These are phyloP conservation scores for Neofusicoccum laricinum DNA, from an alignment of 2,329 filamentous ascomycete species.

Conservation along the genomic window DNA sequence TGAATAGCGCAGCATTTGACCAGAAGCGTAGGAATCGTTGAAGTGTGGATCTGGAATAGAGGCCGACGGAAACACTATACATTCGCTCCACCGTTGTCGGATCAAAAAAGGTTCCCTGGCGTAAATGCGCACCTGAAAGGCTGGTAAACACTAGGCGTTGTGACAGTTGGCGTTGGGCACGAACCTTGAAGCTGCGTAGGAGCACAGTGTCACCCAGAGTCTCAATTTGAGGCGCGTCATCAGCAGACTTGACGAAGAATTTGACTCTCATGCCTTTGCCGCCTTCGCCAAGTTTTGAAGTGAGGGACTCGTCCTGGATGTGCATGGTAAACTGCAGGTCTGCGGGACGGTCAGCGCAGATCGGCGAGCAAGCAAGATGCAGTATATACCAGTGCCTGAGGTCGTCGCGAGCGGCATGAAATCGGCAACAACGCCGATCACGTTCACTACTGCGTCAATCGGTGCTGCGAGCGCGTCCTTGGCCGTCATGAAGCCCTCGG, in stretches of 20 bases:
- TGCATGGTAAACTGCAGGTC: constrained; percentile 1
- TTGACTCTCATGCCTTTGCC: not conserved
- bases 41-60: constrained; percentile 27
- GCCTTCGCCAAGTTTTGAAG: not conserved
- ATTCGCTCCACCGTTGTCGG: not conserved
- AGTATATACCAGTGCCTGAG: not conserved
- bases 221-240: constrained; percentile 42
- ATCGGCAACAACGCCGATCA: constrained; percentile 10
- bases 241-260: not conserved
- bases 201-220: constrained; percentile 63
- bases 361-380: too few relatives aligned
- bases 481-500: not conserved
- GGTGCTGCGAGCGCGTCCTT: not conserved
- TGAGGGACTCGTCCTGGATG: constrained; percentile 23
- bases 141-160: not conserved
- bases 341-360: not conserved
- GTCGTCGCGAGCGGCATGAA: not conserved
- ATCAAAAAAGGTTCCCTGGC: not conserved
- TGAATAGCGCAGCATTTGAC: not conserved
- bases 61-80: constrained; percentile 24
- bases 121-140: not conserved
- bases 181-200: constrained; percentile 40
- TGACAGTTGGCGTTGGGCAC: not conserved
- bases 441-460: not conserved
- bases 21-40: constrained; percentile 24